Conservation (phyloP, 768 basidiomycete genomes). For the Crassisporium funariophilum region DNA sequence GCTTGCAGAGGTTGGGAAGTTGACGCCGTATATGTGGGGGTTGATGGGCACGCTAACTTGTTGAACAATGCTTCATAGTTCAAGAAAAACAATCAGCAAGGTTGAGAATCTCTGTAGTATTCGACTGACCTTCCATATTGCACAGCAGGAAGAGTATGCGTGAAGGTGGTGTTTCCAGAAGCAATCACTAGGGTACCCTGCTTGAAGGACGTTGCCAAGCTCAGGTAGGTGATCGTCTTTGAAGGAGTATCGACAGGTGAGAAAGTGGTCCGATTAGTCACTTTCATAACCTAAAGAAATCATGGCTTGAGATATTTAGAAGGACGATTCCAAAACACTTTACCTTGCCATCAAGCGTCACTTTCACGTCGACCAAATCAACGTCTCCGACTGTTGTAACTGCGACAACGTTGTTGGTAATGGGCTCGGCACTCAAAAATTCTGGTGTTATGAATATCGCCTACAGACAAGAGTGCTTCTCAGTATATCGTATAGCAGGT, state of each 20-base stretch:
- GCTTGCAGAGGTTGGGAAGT: slow-evolving; percentile 49
- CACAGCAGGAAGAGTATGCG: slow-evolving; percentile 43
- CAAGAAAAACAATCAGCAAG: neutral
- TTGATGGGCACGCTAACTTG: slow-evolving; percentile 41
- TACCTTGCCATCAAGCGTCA: slow-evolving; percentile 43
- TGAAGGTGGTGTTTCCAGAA: slow-evolving; percentile 42
- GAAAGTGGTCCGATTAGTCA: slow-evolving; percentile 40
- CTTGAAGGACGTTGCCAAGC: slow-evolving; percentile 38
- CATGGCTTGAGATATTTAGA: neutral
- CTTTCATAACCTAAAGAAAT: slow-evolving; percentile 29
- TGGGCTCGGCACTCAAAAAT: slow-evolving; percentile 54
- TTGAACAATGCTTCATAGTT: slow-evolving; percentile 44
- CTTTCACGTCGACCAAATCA: slow-evolving; percentile 38
- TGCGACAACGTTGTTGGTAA: slow-evolving; percentile 48
- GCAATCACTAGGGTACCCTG: slow-evolving; percentile 45
- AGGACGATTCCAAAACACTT: neutral
- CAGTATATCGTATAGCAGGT: neutral
- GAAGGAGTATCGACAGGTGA: slow-evolving; percentile 48
- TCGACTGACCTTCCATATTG: slow-evolving; percentile 41
- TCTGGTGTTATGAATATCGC: slow-evolving; percentile 46
- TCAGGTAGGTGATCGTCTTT: slow-evolving; percentile 51
- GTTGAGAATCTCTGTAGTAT: neutral
- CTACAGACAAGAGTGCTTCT: slow-evolving; percentile 24
- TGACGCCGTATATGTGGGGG: slow-evolving; percentile 54
- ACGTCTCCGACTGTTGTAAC: slow-evolving; percentile 51